Percentiles rank a stretch among this genome's conserved stretches.
Conservation (phyloP, 768 basidiomycete genomes). For the Tulasnella sp. region DNA sequence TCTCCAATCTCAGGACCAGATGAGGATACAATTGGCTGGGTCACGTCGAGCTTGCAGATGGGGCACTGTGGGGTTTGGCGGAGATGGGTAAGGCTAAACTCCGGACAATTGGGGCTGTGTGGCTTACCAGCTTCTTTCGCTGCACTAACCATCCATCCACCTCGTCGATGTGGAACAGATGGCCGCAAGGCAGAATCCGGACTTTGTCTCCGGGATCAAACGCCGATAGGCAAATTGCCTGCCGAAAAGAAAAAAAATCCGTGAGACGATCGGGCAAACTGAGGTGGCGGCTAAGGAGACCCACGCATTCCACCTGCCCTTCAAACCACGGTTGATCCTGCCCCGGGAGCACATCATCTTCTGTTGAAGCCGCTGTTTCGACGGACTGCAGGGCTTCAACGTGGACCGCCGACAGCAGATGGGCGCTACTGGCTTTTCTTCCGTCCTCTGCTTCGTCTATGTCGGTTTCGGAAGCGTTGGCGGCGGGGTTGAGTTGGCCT, state of each 20-base stretch:
- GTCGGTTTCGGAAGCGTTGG: constrained; percentile 17
- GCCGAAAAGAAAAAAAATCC: constrained; percentile 13
- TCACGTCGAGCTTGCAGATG: constrained; percentile 89
- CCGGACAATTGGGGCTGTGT: not conserved
- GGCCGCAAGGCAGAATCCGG: constrained; percentile 87
- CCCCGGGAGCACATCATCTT: constrained; percentile 23
- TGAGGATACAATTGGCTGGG: constrained; percentile 37
- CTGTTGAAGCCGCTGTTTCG: constrained; percentile 30
- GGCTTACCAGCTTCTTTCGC: constrained; percentile 82
- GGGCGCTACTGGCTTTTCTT: constrained; percentile 3
- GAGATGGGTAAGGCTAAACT: constrained; percentile 24
- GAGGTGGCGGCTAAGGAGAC: not conserved
- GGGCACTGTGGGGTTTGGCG: constrained; percentile 59
- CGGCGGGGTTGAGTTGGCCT: constrained; percentile 21
- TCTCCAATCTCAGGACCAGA: not conserved
- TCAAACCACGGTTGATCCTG: constrained; percentile 21
- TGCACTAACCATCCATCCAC: constrained; percentile 90
- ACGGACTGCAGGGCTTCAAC: not conserved
- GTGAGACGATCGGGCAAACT: constrained; percentile 6
- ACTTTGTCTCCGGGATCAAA: constrained; percentile 87
- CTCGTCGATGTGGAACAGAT: constrained; percentile 90
- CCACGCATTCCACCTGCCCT: constrained; percentile 17
- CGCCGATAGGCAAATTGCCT: constrained; percentile 81
- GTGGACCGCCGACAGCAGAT: not conserved
- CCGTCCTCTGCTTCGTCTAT: constrained; percentile 25